Conservation (phyloP, 2,329 filamentous ascomycete genomes). For the Colletotrichum aenigma region DNA sequence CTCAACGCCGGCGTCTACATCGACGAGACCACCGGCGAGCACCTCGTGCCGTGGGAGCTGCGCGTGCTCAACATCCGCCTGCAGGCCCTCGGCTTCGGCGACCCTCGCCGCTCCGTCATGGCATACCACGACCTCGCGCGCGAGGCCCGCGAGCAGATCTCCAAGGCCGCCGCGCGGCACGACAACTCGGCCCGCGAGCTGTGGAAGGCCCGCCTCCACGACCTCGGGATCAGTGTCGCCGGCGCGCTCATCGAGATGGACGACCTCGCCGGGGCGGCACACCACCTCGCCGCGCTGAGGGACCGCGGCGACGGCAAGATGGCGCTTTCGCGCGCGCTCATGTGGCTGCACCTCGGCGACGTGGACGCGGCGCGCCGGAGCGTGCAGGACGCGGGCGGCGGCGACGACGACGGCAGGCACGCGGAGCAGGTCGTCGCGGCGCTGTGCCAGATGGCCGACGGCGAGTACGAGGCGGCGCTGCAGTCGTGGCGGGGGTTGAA, state of each 20-base stretch:
- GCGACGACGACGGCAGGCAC: slow-evolving; percentile 30
- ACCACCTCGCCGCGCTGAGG: slow-evolving; percentile 70
- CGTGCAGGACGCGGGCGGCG: slow-evolving; percentile 36
- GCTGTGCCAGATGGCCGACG: slow-evolving; percentile 79
- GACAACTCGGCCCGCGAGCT: slow-evolving; percentile 61
- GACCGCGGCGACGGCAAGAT: slow-evolving; percentile 43
- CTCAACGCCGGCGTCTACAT: slow-evolving; percentile 61
- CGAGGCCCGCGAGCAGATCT: slow-evolving; percentile 71
- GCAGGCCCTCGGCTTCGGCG: slow-evolving; percentile 84
- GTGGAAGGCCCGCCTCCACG: slow-evolving; percentile 75
- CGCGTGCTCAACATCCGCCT: slow-evolving; percentile 83
- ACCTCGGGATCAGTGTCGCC: slow-evolving; percentile 73
- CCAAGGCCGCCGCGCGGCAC: slow-evolving; percentile 45
- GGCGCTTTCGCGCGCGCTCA: slow-evolving; percentile 60
- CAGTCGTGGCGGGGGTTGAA: slow-evolving; percentile 61
- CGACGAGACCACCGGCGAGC: slow-evolving; percentile 56
- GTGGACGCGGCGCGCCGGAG: slow-evolving; percentile 67
- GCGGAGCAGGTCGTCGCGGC: slow-evolving; percentile 63
- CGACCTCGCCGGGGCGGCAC: slow-evolving; percentile 78
- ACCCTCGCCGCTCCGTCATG: slow-evolving; percentile 84
- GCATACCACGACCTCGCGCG: slow-evolving; percentile 87
- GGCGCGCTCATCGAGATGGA: slow-evolving; percentile 83
- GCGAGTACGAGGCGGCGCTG: slow-evolving; percentile 69
- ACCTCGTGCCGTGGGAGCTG: slow-evolving; percentile 86
- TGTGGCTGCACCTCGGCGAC: slow-evolving; percentile 83